These are phyloP conservation scores for Euphorbia schlechtendalii DNA, from an alignment of 441 rosid species.

Conservation along the genomic window DNA sequence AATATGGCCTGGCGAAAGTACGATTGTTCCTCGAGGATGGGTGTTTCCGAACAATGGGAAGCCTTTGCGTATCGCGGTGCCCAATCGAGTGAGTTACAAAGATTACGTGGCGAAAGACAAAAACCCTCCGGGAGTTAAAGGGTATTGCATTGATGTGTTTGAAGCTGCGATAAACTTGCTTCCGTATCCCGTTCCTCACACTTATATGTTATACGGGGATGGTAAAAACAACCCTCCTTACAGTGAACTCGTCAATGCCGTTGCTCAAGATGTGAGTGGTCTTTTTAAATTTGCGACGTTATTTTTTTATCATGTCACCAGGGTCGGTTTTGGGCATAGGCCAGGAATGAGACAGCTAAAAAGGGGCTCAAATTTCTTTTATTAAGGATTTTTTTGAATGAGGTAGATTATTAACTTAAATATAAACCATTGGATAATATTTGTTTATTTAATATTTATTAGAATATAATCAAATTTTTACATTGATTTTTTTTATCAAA, in stretches of 20 bases:
- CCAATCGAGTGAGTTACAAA: conserved; percentile 58
- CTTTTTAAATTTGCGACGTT: conserved; percentile 4
- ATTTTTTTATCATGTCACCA: no score
- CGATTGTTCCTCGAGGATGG: conserved; percentile 68
- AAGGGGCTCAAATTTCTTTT: no score
- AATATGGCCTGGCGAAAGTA: conserved; percentile 77
- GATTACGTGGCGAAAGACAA: conserved; percentile 51
- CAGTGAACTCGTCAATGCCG: conserved; percentile 45
- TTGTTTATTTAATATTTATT: no score
- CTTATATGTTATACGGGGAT: conserved; percentile 52
- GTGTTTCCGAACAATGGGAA: conserved; percentile 81
- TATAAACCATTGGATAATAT: no score
- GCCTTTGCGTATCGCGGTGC: conserved; percentile 70
- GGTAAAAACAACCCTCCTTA: conserved; percentile 61
- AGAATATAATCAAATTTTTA: no score
- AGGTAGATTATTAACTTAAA: no score
- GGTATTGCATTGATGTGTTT: conserved; percentile 84
- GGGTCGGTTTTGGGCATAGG: no score
- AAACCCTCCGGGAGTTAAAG: conserved; percentile 63
- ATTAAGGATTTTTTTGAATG: no score
- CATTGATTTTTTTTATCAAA: no score
- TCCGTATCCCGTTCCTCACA: conserved; percentile 73
- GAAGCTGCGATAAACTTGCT: conserved; percentile 81
- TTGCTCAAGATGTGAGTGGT: conserved; percentile 60
- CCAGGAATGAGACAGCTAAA: no score